These are phyloP conservation scores for Phytophthora hybrid DNA, from an alignment of 352 stramenopile genomes.

Conservation along the genomic window DNA sequence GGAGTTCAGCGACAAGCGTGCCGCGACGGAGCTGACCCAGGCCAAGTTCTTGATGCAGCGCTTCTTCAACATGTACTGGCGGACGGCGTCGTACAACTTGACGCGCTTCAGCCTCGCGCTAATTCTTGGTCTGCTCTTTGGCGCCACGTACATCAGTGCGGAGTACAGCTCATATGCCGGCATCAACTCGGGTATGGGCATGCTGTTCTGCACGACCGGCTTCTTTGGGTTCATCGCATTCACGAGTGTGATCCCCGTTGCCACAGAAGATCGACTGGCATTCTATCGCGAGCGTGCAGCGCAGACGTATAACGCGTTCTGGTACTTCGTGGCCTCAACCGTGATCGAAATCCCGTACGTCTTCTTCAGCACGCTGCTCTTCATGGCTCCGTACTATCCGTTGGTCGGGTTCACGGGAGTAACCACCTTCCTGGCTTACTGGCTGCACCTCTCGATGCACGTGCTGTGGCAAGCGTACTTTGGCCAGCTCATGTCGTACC, in stretches of 20 bases:
- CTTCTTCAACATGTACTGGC: conserved; percentile 80
- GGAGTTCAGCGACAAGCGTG: too few species aligned
- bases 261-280: conserved; percentile 14
- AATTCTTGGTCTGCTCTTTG: conserved; percentile 78
- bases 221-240: conserved; percentile 59
- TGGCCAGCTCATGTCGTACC: conserved; percentile 39
- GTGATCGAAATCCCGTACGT: too few species aligned
- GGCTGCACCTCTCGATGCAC: conserved; percentile 41
- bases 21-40: too few species aligned
- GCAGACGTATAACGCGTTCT: conserved; percentile 34
- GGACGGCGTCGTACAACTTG: conserved; percentile 46
- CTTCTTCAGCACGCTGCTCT: too few species aligned
- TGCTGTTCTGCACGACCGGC: conserved; percentile 78
- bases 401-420: conserved; percentile 30
- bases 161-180: conserved; percentile 51
- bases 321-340: conserved; percentile 14
- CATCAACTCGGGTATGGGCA: conserved; percentile 58
- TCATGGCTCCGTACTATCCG: conserved; percentile 28
- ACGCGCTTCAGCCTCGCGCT: conserved; percentile 64
- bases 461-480: conserved; percentile 48
- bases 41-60: too few species aligned
- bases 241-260: conserved; percentile 24
- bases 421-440: conserved; percentile 68
- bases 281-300: conserved; percentile 31
- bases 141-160: conserved; percentile 61